Conservation (phyloP, 345 rosid genomes). For the Geranium brycei region DNA sequence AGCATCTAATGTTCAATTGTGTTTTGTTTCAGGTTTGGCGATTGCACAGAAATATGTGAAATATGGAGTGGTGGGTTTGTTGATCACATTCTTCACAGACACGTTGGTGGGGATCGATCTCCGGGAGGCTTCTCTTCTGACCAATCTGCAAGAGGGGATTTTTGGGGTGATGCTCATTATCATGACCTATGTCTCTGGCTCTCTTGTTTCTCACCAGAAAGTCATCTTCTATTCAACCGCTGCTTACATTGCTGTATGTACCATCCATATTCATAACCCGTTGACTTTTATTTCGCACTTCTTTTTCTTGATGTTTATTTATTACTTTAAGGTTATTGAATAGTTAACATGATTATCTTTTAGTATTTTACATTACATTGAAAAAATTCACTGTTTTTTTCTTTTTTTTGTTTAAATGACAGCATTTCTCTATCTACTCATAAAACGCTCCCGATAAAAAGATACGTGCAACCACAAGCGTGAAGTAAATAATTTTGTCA, state of each 20-base stretch:
- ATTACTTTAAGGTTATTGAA: too few relatives aligned
- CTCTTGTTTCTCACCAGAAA: neutral
- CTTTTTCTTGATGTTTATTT: too few relatives aligned
- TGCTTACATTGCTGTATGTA: neutral
- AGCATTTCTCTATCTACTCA: too few relatives aligned
- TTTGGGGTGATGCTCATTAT: neutral
- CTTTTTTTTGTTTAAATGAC: too few relatives aligned
- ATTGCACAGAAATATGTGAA: neutral
- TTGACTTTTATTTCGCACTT: neutral
- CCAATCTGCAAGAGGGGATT: neutral
- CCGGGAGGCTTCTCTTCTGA: neutral
- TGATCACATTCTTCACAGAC: neutral
- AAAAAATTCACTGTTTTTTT: too few relatives aligned
- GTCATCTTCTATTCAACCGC: neutral
- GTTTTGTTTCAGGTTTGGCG: neutral
- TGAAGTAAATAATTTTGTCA: too few relatives aligned
- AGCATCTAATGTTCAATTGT: too few relatives aligned
- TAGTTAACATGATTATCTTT: too few relatives aligned
- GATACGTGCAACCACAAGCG: too few relatives aligned
- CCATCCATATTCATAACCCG: too few relatives aligned
- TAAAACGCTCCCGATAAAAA: too few relatives aligned
- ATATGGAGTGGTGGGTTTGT: neutral
- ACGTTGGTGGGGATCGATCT: neutral
- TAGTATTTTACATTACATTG: too few relatives aligned
- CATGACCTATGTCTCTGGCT: neutral